Evolutionary conservation across 2,329 filamentous ascomycete species (phyloP).

Genomic region (Aspergillus cejpii): DNA sequence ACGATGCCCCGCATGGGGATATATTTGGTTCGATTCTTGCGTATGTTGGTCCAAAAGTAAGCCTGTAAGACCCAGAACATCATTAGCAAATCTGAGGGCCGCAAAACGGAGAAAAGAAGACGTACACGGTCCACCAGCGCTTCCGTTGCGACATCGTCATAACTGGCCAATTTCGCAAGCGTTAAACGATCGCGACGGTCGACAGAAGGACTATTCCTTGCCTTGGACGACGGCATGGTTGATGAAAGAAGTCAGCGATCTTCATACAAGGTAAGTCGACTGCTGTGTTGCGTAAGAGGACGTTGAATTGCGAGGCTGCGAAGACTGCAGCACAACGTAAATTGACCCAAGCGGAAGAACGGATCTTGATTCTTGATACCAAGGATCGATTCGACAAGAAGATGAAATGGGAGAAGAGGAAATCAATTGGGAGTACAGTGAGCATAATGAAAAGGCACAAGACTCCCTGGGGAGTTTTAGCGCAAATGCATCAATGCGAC

Average conservation of each 20-base stretch:
- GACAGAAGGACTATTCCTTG: constrained; percentile 24
- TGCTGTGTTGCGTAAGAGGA: not conserved
- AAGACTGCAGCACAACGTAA: constrained; percentile 7
- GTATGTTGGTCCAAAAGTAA: constrained; percentile 93
- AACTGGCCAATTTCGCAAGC: constrained; percentile 77
- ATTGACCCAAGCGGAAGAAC: constrained; percentile 4
- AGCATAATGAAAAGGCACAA: constrained; percentile 4
- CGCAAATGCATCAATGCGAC: constrained; percentile 5
- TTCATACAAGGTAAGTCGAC: constrained; percentile 9
- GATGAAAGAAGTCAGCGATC: constrained; percentile 3
- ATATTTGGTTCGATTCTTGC: constrained; percentile 86
- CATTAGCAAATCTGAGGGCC: constrained; percentile 8
- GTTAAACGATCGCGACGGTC: constrained; percentile 64
- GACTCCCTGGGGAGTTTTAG: constrained; percentile 3
- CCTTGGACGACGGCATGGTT: constrained; percentile 37
- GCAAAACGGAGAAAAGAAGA: constrained; percentile 19
- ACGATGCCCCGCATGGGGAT: constrained; percentile 73
- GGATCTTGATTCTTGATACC: constrained; percentile 3
- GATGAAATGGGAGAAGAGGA: constrained; percentile 7
- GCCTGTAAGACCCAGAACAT: constrained; percentile 51
- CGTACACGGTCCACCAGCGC: constrained; percentile 89
- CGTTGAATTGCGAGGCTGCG: constrained; percentile 5
- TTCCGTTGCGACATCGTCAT: constrained; percentile 95
- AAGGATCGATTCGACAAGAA: constrained; percentile 2
- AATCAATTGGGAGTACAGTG: constrained; percentile 8